Base-by-base conservation (phyloP, 352 stramenopile genomes). In the Elongisporangium undulatum region DNA sequence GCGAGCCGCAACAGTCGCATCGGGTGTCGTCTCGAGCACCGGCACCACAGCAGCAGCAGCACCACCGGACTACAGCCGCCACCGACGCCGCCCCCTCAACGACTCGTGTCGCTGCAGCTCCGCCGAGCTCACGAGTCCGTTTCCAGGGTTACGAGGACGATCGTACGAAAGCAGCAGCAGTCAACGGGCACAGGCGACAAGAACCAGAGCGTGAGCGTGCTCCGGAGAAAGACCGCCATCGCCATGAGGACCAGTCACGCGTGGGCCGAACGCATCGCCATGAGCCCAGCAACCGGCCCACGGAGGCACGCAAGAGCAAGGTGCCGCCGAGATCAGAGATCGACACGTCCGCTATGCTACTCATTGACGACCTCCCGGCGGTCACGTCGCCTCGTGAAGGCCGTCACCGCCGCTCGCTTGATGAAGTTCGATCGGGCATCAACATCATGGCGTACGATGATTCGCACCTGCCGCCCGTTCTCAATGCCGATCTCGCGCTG, bases 111-210 rank as follows among this genome's bases (percentile, higher is more conserved):
- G 1, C 59, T 51, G 2, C 61, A 1, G 58, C 61, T 12, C 68
- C 72, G 9, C 71, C 71, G 0, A 77, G 58, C 26, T 80, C 72
- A 4, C 67, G 72, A 5, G 72, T 80, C 6, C 72, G 72, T 3
- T 80, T 80, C 50, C 50, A 80, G 53, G 59, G 62, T 0, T 63
- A 75, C 8, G 68, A 71, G 19, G 17, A 49, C 0, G 62, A 66
- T 6, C 19, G n/a, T 9, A 4, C 34, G 12, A 45, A 45, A 45
- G 34, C 34, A 45, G 34, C 34, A 45, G 34, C 34, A 17, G 12
- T 17, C 34, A 45, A 17, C 29, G 29, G 29, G 12, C 29, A 39
- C 2, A 61, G 26, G n/a, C 12, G 13, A 16, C 54, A 49, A 23
- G 29, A 56, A 16, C 48, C 49, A 1, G 22, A 53, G 7, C 19